A percentile compares a stretch with the other conserved stretches of the same genome.
These are phyloP conservation scores for Casaregolazyma suthepensis DNA, from an alignment of 1,139 yeast genomes.

Conservation along the genomic window DNA sequence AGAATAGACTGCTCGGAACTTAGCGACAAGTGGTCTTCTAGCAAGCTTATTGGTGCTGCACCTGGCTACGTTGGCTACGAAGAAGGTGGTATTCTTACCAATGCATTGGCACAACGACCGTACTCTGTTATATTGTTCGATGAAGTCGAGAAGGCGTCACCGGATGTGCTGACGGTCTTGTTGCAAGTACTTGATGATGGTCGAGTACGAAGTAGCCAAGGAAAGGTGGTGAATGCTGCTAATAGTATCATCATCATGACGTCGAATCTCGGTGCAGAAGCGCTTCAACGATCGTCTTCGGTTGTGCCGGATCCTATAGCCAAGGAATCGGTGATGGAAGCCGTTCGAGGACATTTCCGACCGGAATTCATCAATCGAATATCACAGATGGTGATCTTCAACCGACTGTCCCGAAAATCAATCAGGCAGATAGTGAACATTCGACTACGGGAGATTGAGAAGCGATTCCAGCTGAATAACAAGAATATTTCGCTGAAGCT, in stretches of 20 bases:
- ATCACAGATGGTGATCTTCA: constrained; percentile 85
- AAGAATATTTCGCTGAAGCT: constrained; percentile 66
- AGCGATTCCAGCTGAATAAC: constrained; percentile 77
- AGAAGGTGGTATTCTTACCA: constrained; percentile 95
- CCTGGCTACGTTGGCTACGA: constrained; percentile 98
- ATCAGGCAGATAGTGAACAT: constrained; percentile 86
- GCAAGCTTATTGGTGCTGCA: constrained; percentile 93
- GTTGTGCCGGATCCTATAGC: constrained; percentile 51
- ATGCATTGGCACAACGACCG: constrained; percentile 84
- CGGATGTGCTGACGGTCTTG: constrained; percentile 88
- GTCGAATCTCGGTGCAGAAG: constrained; percentile 93
- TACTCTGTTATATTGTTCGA: constrained; percentile 92
- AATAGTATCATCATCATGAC: constrained; percentile 94
- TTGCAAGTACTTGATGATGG: constrained; percentile 95
- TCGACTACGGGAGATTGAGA: constrained; percentile 76
- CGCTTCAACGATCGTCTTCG: constrained; percentile 63
- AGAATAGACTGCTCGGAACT: constrained; percentile 97
- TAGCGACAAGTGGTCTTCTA: constrained; percentile 91
- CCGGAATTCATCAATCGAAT: constrained; percentile 97
- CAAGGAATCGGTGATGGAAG: constrained; percentile 70
- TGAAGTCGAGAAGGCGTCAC: constrained; percentile 99
- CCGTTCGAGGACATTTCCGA: constrained; percentile 88
- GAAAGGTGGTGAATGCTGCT: constrained; percentile 87
- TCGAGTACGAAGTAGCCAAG: constrained; percentile 88
- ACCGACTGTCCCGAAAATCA: constrained; percentile 84